phyloP scores from a whole-genome alignment of 352 stramenopile genomes.

The Phytopythium delawarense region DNA sequence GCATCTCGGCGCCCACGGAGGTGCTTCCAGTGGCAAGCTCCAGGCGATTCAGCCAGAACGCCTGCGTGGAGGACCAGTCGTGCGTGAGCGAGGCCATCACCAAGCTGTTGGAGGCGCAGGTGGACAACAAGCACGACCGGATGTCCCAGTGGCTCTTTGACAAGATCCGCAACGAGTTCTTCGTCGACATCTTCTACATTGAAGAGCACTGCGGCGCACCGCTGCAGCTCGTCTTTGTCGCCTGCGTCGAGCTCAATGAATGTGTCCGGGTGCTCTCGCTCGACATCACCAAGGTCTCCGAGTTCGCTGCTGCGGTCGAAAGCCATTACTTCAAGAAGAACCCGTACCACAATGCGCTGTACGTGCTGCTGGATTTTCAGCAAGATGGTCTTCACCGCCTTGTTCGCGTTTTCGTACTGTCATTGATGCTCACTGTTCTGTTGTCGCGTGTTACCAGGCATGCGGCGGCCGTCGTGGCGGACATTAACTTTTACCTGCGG shows the following conservation, averaged over 20 bases:
- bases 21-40: slow-evolving; percentile 35
- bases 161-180: slow-evolving; percentile 51
- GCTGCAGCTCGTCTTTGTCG: slow-evolving; percentile 47
- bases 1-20: slow-evolving; percentile 11
- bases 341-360: slow-evolving; percentile 72
- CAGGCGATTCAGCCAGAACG: slow-evolving; percentile 29
- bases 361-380: slow-evolving; percentile 10
- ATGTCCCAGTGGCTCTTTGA: slow-evolving; percentile 48
- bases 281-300: slow-evolving; percentile 35
- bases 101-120: slow-evolving; percentile 11
- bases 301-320: slow-evolving; percentile 50
- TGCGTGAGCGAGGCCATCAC: slow-evolving; percentile 17
- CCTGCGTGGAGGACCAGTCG: slow-evolving; percentile 10
- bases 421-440: slow-evolving; percentile 4
- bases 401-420: not conserved
- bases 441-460: slow-evolving; percentile 23
- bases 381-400: not conserved
- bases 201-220: slow-evolving; percentile 37
- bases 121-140: slow-evolving; percentile 24
- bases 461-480: slow-evolving; percentile 51
- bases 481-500: slow-evolving; percentile 66
- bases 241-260: slow-evolving; percentile 54
- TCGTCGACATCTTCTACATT: slow-evolving; percentile 63
- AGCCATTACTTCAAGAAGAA: slow-evolving; percentile 62
- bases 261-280: slow-evolving; percentile 41